These are phyloP conservation scores for Hypoxylon fuscum DNA, from an alignment of 495 filamentous ascomycete species.

Conservation along the genomic window DNA sequence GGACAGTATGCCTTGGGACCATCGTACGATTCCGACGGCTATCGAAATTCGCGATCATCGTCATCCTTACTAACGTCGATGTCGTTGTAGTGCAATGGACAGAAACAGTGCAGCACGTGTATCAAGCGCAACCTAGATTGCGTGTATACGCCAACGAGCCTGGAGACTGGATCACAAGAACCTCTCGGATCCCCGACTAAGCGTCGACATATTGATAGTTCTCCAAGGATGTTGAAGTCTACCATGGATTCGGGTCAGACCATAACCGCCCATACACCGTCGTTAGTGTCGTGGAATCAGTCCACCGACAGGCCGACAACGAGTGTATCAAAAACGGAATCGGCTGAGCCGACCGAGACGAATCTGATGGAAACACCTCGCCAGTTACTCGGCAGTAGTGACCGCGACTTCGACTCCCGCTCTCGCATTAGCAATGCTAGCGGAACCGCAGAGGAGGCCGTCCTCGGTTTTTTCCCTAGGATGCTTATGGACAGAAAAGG, in stretches of 20 bases:
- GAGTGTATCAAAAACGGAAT: constrained; percentile 17
- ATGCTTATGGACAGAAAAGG: constrained; percentile 69
- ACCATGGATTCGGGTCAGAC: constrained; percentile 24
- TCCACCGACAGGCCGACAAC: constrained; percentile 23
- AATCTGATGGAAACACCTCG: constrained; percentile 32
- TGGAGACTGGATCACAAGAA: constrained; percentile 47
- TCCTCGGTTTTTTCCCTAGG: constrained; percentile 62
- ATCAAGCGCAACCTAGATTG: constrained; percentile 64
- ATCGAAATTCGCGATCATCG: constrained; percentile 18
- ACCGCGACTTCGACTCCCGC: constrained; percentile 60
- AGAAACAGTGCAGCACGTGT: constrained; percentile 75
- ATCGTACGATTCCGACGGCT: constrained; percentile 21
- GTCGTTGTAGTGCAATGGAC: constrained; percentile 68
- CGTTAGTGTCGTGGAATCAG: constrained; percentile 37
- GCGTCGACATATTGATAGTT: constrained; percentile 53
- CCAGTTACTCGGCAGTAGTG: constrained; percentile 40
- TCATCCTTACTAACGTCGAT: constrained; percentile 27
- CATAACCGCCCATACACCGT: constrained; percentile 21
- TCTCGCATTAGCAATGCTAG: constrained; percentile 60
- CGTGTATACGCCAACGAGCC: constrained; percentile 53
- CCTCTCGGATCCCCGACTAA: constrained; percentile 55
- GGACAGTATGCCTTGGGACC: constrained; percentile 14
- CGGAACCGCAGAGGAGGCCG: constrained; percentile 65
- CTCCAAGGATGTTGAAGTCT: constrained; percentile 42
- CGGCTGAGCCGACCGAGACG: constrained; percentile 25